phyloP scores from a whole-genome alignment of 306 rosid genomes.

The Cucurbita moschata region DNA sequence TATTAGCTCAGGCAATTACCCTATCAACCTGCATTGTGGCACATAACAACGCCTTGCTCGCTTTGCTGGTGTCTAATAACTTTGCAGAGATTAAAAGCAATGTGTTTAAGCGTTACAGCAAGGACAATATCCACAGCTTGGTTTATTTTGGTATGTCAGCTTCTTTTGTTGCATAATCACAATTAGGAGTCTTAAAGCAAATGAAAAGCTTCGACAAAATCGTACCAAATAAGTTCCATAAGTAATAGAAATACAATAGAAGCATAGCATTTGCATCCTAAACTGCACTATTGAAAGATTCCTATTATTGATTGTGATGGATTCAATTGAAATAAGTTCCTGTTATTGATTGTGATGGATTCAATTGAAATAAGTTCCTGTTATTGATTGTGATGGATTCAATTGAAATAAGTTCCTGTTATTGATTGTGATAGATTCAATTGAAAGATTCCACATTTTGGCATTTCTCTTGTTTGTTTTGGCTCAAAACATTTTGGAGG shows the following conservation, averaged over 20 bases:
- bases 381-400: no score
- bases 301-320: no score
- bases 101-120: conserved; percentile 83
- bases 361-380: conserved; percentile 62
- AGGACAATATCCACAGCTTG: conserved; percentile 77
- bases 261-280: not conserved
- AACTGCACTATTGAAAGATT: not conserved
- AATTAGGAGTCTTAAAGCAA: not conserved
- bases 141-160: conserved; percentile 80
- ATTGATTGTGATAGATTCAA: conserved; percentile 46
- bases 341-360: conserved; percentile 29
- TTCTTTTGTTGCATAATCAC: not conserved
- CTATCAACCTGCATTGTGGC: conserved; percentile 92
- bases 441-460: conserved; percentile 93
- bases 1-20: conserved; percentile 98
- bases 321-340: no score
- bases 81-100: conserved; percentile 95
- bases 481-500: conserved; percentile 98
- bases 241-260: not conserved
- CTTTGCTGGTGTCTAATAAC: conserved; percentile 93
- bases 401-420: not conserved
- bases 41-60: conserved; percentile 85
- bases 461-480: conserved; percentile 81
- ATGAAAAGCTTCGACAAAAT: not conserved
- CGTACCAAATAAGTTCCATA: not conserved